A percentile compares a stretch with the other conserved stretches of the same genome.
Conservation (phyloP, 2,329 filamentous ascomycete species). For the Colletotrichum sp. region DNA sequence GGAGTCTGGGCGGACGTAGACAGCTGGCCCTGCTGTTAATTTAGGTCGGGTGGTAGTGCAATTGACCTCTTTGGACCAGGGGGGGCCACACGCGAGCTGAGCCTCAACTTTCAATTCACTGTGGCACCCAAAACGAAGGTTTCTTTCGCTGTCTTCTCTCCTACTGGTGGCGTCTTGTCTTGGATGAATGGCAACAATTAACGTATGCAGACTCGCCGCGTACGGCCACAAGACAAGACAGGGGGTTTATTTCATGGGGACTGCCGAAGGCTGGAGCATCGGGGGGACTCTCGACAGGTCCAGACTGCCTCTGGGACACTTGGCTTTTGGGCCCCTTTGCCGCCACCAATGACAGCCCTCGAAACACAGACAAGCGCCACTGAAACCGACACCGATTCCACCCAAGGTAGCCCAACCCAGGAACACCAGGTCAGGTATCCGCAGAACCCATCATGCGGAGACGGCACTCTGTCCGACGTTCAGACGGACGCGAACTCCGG, state of each 20-base stretch:
- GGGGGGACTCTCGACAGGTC: neutral
- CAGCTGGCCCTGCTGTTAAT: slow-evolving; percentile 1
- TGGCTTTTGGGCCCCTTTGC: slow-evolving; percentile 8
- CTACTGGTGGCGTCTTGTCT: neutral
- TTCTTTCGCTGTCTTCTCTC: neutral
- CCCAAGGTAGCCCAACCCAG: neutral
- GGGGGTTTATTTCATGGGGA: slow-evolving; percentile 2
- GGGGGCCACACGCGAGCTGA: neutral
- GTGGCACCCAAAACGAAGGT: neutral
- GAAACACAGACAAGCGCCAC: slow-evolving; percentile 6
- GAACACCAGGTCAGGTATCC: neutral
- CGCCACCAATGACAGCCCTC: neutral
- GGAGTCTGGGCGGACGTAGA: slow-evolving; percentile 4
- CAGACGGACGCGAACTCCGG: slow-evolving; percentile 3
- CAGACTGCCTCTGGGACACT: slow-evolving; percentile 13
- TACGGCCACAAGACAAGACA: neutral
- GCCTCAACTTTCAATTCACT: neutral
- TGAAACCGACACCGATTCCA: neutral
- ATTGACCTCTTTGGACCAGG: neutral
- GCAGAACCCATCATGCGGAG: neutral
- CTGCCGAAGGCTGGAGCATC: slow-evolving; percentile 6
- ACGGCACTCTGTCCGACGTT: neutral
- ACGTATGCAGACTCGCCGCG: neutral
- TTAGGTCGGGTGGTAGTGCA: neutral
- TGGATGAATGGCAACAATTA: neutral